Conservation (phyloP, 108 stramenopile species). For the Mayamaea pseudoterrestris region DNA sequence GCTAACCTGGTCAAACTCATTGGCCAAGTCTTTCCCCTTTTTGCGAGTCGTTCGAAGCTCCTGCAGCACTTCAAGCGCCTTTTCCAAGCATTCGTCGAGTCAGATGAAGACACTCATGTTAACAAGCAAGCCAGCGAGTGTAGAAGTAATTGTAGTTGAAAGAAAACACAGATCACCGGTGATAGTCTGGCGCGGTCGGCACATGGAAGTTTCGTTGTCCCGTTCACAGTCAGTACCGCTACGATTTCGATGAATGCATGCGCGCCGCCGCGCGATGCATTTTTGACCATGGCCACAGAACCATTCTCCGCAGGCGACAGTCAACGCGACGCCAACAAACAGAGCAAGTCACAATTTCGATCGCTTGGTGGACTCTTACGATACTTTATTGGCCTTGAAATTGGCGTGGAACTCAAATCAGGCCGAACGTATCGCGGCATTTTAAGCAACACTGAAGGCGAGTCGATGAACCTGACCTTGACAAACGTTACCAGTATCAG, state of each 20-base stretch:
- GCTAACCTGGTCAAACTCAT: slow-evolving; percentile 71
- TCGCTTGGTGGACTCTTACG: slow-evolving; percentile 31
- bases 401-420: slow-evolving; percentile 64
- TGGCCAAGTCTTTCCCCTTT: slow-evolving; percentile 59
- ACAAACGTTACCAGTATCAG: slow-evolving; percentile 3
- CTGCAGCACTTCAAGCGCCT: slow-evolving; percentile 29
- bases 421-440: slow-evolving; percentile 43
- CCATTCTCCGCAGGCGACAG: no score
- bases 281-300: no score
- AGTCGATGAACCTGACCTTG: slow-evolving; percentile 60
- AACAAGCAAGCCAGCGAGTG: no score
- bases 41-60: slow-evolving; percentile 38
- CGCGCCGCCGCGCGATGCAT: no score
- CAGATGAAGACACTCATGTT: no score
- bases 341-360: slow-evolving; percentile 1
- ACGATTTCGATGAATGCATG: no score
- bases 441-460: slow-evolving; percentile 32
- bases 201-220: no score
- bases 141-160: no score
- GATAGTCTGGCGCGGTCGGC: no score
- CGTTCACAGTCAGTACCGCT: no score
- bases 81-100: slow-evolving; percentile 44
- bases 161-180: no score
- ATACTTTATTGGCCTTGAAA: slow-evolving; percentile 44
- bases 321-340: slow-evolving; percentile 1